A percentile compares a stretch with the other conserved stretches of the same genome.
Conservation (phyloP, 2,329 filamentous ascomycete species). For the Hypoxylon sp. region DNA sequence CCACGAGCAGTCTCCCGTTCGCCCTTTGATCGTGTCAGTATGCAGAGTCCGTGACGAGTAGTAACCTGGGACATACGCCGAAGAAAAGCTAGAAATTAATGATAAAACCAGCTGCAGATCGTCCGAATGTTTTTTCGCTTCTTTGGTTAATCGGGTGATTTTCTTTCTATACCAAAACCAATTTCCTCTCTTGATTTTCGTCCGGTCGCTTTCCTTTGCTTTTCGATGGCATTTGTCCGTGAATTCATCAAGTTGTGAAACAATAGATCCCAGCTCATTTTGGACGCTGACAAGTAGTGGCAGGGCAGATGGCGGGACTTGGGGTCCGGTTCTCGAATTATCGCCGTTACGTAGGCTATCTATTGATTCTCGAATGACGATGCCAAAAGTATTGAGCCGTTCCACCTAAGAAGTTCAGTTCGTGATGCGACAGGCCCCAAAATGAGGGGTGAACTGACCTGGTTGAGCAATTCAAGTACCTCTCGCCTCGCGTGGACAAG, state of each 20-base stretch:
- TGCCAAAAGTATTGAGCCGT: background rate
- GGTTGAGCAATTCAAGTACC: conserved; percentile 8
- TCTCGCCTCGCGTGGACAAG: conserved; percentile 5
- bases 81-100: no score
- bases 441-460: conserved; percentile 3
- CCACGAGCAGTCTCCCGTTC: conserved; percentile 15
- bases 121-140: background rate
- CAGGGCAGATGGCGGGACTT: no score
- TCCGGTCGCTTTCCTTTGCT: background rate
- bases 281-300: no score
- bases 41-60: no score
- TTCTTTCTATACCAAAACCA: conserved; percentile 10
- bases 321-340: background rate
- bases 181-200: background rate
- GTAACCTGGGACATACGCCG: no score
- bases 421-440: no score
- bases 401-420: background rate
- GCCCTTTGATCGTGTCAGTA: conserved; percentile 1
- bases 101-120: background rate
- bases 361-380: conserved; percentile 3
- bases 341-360: background rate
- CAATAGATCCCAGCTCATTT: no score
- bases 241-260: no score
- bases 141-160: conserved; percentile 1
- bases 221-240: no score